Evolutionary conservation across 352 stramenopile species (phyloP), one percentile per base, ranked within the genome.

Genomic region (Phytophthora multivora): DNA sequence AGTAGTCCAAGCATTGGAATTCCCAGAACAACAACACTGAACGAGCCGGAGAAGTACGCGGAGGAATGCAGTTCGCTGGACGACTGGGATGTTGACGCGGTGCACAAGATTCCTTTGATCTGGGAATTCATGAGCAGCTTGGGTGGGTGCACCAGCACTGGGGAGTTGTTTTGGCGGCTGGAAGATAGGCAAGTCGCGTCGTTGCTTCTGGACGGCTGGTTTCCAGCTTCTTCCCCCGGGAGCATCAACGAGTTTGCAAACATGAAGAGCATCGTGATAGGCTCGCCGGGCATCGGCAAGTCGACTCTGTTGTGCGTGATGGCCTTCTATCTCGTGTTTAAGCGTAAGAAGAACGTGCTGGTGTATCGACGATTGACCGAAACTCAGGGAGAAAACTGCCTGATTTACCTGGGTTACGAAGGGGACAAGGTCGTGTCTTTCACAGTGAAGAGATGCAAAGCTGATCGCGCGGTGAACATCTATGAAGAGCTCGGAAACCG

Each of bases 271-370:
- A 73, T 70, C 25, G 23, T 75, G 0, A 58, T 71, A 40, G 61
- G 54, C 2, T 71, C 61, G 6, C 38, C 49, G 28, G 66, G 67
- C 3, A 62, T 73, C 1, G 63, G 51, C 59, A 76, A 76, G 63
- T 73, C 63, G 57, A 73, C 51, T 30, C 15, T 76, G 41, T 53
- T 70, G 58, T 76, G 63, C n/a, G 16, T 76, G 41, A 39, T 76
- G 53, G 57, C 56, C 4, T 73, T 76, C 41, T 58, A 73, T 51
- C 42, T 69, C 36, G 68, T 70, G 7, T 56, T 72, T 16, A 58
- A 59, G 49, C 48, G 50, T 54, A 73, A 73, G 36, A 77, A 73
- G 15, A 73, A 73, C 55, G 59, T 73, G 23, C 31, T 73, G 42
- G 43, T 73, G 12, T 77, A 74, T 40, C 50, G 69, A 54, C 39